These are phyloP conservation scores for Zygotorulaspora danielsina DNA, from an alignment of 805 yeast genomes.

Conservation along the genomic window DNA sequence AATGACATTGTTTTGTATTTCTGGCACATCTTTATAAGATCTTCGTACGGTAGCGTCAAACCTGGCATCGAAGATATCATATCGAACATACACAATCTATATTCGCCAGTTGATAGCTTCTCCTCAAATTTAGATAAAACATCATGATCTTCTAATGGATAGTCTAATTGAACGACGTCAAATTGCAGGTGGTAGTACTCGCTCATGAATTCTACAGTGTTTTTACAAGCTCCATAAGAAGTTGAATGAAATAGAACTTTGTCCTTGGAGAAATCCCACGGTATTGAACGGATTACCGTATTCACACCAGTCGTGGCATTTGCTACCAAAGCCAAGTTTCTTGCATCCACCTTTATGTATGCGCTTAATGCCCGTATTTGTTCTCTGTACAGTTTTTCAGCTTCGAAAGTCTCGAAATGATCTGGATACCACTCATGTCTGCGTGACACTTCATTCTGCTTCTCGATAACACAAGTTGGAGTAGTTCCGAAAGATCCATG, in stretches of 20 bases:
- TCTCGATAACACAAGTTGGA: conserved; percentile 46
- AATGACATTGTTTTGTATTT: conserved; percentile 47
- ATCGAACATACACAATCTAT: conserved; percentile 49
- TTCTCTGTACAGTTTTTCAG: conserved; percentile 30
- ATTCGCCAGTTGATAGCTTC: conserved; percentile 26
- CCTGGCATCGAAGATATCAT: conserved; percentile 65
- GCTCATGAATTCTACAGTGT: conserved; percentile 44
- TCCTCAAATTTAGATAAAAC: conserved; percentile 36
- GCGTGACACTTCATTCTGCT: conserved; percentile 31
- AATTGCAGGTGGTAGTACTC: conserved; percentile 35
- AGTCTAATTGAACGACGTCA: conserved; percentile 39
- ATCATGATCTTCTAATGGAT: conserved; percentile 44
- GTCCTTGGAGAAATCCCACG: conserved; percentile 44
- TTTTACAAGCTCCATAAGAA: conserved; percentile 51
- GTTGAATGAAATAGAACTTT: conserved; percentile 47
- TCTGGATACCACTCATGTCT: conserved; percentile 46
- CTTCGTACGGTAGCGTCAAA: conserved; percentile 51
- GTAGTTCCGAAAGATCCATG: conserved; percentile 63
- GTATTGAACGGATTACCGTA: conserved; percentile 50
- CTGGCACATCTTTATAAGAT: conserved; percentile 43
- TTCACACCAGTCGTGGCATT: conserved; percentile 63
- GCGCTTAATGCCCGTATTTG: conserved; percentile 40
- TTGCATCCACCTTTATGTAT: conserved; percentile 45
- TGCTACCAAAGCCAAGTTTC: conserved; percentile 48
- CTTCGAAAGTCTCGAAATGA: conserved; percentile 35